Base-by-base conservation (phyloP, 2,329 filamentous ascomycete genomes). In the Leptographium radiaticola region DNA sequence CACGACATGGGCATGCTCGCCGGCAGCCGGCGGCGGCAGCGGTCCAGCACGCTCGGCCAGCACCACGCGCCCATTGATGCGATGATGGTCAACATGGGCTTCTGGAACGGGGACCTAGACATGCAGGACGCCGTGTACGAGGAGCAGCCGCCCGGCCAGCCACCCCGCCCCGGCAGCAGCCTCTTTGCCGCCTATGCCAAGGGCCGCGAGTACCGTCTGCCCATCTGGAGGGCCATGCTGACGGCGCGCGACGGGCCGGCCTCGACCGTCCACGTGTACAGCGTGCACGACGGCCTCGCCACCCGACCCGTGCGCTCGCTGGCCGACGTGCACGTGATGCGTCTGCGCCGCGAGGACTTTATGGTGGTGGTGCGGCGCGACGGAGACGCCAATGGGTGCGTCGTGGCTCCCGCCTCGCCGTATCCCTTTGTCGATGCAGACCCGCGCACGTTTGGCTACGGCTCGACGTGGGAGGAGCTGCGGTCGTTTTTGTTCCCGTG, bases 261-360 rank as follows among this genome's bases (percentile, higher is more conserved):
- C 4, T 55, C 62, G 9, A 71, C 71, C 2, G 73, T 75, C 6
- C 67, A 69, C 20, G 70, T 79, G 57, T 79, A 72, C 68, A 70
- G 70, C 8, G 80, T 87, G 2, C 84, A 87, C 64, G 87, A 87
- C 65, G 56, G 58, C 40, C 43, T 33, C 31, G 51, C 56, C 20
- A 47, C 47, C 11, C 51, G 53, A 33, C 80, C 75, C 6, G 39
- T 59, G 44, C 49, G 55, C 42, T 49, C 53, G 18, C 58, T 60
- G 16, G 56, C 52, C 30, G 59, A 60, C 20, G 59, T 60, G 39
- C 56, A 59, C 52, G 30, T 38, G 36, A 48, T 46, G 20, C 56
- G 56, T 4, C 40, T 59, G 40, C 52, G 54, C 18, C 51, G 52
- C 39, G 55, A 58, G 9, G 58, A 59, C 38, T 57, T 60, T 34